Percentiles rank a stretch among this genome's conserved stretches.
phyloP scores from a whole-genome alignment of 805 yeast species.

The Myxozyma neotropica region DNA sequence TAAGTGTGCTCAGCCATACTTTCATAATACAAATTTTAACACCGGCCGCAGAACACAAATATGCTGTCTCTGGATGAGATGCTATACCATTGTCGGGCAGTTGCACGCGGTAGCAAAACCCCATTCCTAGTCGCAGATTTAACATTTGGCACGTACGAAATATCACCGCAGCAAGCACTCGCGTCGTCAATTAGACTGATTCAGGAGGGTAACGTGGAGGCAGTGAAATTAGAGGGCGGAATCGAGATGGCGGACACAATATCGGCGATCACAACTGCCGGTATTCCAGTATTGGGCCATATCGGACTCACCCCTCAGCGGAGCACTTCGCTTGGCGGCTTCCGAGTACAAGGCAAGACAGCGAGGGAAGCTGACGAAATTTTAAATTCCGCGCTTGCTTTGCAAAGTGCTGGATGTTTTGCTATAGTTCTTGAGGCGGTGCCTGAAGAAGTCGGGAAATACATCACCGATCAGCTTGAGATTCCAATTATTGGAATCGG shows the following conservation, averaged over 20 bases:
- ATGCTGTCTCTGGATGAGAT: slow-evolving; percentile 77
- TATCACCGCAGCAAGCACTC: slow-evolving; percentile 62
- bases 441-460: slow-evolving; percentile 69
- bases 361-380: slow-evolving; percentile 57
- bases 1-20: slow-evolving; percentile 36
- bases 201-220: slow-evolving; percentile 61
- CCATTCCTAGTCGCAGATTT: slow-evolving; percentile 80
- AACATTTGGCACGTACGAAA: slow-evolving; percentile 86
- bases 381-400: slow-evolving; percentile 64
- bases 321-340: slow-evolving; percentile 78
- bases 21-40: neutral
- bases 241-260: slow-evolving; percentile 58
- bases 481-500: slow-evolving; percentile 96
- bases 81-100: slow-evolving; percentile 73
- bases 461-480: slow-evolving; percentile 58
- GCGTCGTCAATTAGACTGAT: slow-evolving; percentile 59
- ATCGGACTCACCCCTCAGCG: slow-evolving; percentile 92
- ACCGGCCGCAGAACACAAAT: slow-evolving; percentile 49
- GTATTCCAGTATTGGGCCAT: slow-evolving; percentile 90
- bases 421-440: slow-evolving; percentile 80
- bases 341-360: slow-evolving; percentile 76
- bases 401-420: slow-evolving; percentile 78
- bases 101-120: slow-evolving; percentile 64
- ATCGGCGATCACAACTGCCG: slow-evolving; percentile 58
- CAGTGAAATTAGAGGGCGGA: slow-evolving; percentile 86